Evolutionary conservation across 768 basidiomycete genomes (phyloP), one percentile per base, ranked within the genome.

Genomic region (Mycena capillaripes): DNA sequence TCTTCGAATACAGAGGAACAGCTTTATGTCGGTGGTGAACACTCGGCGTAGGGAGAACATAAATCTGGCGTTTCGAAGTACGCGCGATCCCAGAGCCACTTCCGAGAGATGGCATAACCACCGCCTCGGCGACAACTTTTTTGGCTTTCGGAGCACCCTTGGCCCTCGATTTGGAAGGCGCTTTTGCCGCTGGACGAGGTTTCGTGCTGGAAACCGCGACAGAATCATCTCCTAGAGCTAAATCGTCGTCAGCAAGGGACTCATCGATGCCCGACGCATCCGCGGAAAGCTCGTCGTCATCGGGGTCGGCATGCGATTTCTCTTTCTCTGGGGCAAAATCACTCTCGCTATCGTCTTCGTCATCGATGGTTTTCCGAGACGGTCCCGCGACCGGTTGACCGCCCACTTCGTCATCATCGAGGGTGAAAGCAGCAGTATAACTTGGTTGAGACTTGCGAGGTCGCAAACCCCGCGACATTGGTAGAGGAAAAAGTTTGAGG

Each of bases 11-110:
- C 6, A 94, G 81, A 0, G 93, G 90, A 7, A 90, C 84, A 16
- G 92, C 90, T 30, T 92, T 84, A 77, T 95, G 94, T 57, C 94
- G 87, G 78, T 95, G 94, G 70, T 95, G 89, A 0, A 90, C 83
- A 70, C 88, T 92, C 0, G 92, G 92, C 16, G 88, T 88, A 0
- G 92, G 92, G 16, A 92, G 83, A 21, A 85, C 81, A 71, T 92
- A 89, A 76, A 84, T 88, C 78, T 91, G 87, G 21, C 88, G 84
- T 72, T 85, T 86, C 1, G 84, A 78, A 16, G 82, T 76, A 32
- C 82, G 79, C 14, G 83, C 79, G 5, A 85, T 75, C 30, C 82
- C 81, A 0, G 84, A 77, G 8, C 78, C 74, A 9, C 77, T 74
- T n/a, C 73, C 69, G 10, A 74, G 63, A 52, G 73, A 72, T 5